Base-by-base conservation (phyloP, 768 basidiomycete species). In the Vararia minispora region DNA sequence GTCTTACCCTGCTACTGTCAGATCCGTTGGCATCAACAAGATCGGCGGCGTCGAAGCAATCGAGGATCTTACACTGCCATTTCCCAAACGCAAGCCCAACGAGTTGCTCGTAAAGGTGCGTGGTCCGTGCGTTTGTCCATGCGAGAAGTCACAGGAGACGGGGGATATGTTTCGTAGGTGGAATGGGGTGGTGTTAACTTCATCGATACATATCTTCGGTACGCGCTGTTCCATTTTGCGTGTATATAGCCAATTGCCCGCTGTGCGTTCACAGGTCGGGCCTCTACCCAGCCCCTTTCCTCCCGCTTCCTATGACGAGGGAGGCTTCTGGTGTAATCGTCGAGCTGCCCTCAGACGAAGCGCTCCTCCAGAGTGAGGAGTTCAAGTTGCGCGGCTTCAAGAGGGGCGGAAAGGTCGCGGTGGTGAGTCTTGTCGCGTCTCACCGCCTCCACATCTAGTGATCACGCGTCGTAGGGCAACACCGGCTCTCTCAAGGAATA, bases 171-270 rank as follows among this genome's bases (percentile, higher is more conserved):
- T n/a, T n/a, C n/a, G n/a, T 51, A 81, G 82, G 65, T 78, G 17
- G 74, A 86, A 48, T 89, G 78, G 48, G 61, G 69, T 7, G 87
- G 86, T 6, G 71, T 94, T 50, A 95, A 95, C 63, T 95, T 84
- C 55, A 88, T 83, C 53, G 83, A 86, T 54, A 77, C 75, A 30
- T 92, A 95, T 57, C 76, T 71, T 53, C 68, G 90, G 74, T 79
- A 60, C 56, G 59, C n/a, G n/a, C n/a, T n/a, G n/a, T n/a, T n/a
- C n/a, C n/a, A n/a, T n/a, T 48, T 28, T 7, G 6, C 17, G 21
- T 40, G 48, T 3, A 43, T 50, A n/a, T 41, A 50, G 28, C 57
- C 52, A 12, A 11, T 6, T 4, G 13, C 11, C 29, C 12, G 23
- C 27, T 28, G 2, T 11, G 18, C 10, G 9, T 13, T 20, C 28